Base-by-base conservation (phyloP, 805 yeast genomes). In the Lipomyces starkeyi region DNA sequence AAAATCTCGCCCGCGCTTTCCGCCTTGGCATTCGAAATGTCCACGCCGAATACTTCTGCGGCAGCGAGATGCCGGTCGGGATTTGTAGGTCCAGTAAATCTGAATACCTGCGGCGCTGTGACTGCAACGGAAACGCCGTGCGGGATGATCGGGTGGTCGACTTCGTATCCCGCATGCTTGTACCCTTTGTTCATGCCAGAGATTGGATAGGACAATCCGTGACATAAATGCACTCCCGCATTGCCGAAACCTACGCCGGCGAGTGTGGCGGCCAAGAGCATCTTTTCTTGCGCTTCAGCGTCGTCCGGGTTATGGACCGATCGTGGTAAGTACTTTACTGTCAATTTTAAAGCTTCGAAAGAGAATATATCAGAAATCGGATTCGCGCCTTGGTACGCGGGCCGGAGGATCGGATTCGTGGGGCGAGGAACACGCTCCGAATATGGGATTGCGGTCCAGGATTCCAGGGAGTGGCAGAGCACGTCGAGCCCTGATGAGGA, bases 221-320 rank as follows among this genome's bases (percentile, higher is more conserved):
- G 79, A 77, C 84, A 78, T 65, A 82, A 73, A 75, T 82, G 80
- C 66, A 82, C 81, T 62, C 84, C 81, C 27, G 84, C 84, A 62
- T 81, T 81, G 56, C 83, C 83, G 72, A 82, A 82, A 29, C 84
- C 84, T 64, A 82, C 78, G 22, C 84, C 84, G 6, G 83, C 84
- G 37, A 81, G 76, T 29, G 83, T 81, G 32, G 83, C 83, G 3
- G 83, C 84, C 35, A 81, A 75, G 53, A 82, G 76, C 79, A 80
- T 80, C 66, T 82, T 76, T 64, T 80, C 80, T 71, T 81, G 82
- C 25, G 84, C 84, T 64, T 77, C 82, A 54, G 60, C 67, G 70
- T 81, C 83, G n/a, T 74, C 78, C 47, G 83, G 82, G 65, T 82
- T 80, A 22, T 72, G 69, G 65, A 78, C 81, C 0, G 82, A 76